These are phyloP conservation scores for Nevesoporus exiguus DNA, from an alignment of 768 basidiomycete genomes.

Conservation along the genomic window DNA sequence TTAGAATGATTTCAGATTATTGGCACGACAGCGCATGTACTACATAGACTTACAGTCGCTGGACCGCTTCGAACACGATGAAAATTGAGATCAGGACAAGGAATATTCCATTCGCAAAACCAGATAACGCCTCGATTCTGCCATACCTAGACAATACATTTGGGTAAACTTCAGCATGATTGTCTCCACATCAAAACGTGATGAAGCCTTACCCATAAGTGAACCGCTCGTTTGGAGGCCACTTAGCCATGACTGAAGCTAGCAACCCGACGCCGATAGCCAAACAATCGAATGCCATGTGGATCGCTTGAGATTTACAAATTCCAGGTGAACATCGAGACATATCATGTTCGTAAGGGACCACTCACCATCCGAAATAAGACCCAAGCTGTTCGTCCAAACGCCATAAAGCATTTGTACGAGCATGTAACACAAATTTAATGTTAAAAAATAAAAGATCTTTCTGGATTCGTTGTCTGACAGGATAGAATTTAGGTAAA, in stretches of 20 bases:
- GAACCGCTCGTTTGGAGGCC: constrained; percentile 92
- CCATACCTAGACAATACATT: constrained; percentile 61
- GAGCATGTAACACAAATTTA: constrained; percentile 95
- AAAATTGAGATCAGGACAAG: constrained; percentile 93
- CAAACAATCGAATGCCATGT: constrained; percentile 99
- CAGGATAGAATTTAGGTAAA: constrained; percentile 87
- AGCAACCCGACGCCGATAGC: constrained; percentile 94
- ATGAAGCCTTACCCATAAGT: constrained; percentile 77
- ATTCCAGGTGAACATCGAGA: constrained; percentile 3
- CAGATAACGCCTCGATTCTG: constrained; percentile 94
- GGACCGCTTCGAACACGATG: constrained; percentile 96
- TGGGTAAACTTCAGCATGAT: neutral
- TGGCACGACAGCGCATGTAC: constrained; percentile 20
- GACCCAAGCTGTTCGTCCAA: constrained; percentile 94
- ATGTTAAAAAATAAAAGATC: constrained; percentile 94
- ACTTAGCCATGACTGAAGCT: constrained; percentile 96
- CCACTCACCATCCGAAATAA: constrained; percentile 92
- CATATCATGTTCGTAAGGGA: neutral
- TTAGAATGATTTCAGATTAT: neutral
- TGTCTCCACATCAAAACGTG: neutral
- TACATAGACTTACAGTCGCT: constrained; percentile 63
- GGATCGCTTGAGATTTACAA: constrained; percentile 67
- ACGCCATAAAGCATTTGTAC: constrained; percentile 97
- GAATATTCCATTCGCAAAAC: constrained; percentile 97
- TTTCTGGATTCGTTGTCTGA: constrained; percentile 89